These are phyloP conservation scores for Trichoderma sp. DNA, from an alignment of 2,329 filamentous ascomycete species.

Conservation along the genomic window DNA sequence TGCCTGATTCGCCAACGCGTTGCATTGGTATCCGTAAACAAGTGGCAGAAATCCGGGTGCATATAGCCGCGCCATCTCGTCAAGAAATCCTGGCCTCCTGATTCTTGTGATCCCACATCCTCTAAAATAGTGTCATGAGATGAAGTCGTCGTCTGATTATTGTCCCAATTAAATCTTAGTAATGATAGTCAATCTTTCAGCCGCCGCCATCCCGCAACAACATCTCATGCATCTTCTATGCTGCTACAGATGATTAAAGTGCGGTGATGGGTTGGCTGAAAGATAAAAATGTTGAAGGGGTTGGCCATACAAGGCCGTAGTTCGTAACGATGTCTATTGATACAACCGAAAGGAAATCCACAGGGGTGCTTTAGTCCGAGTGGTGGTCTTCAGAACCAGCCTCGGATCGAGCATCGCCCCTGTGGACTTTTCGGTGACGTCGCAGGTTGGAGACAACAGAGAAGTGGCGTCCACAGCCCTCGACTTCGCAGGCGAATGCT, in stretches of 20 bases:
- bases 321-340: constrained; percentile 8
- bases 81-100: constrained; percentile 17
- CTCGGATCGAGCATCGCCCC: constrained; percentile 60
- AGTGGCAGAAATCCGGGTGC: constrained; percentile 33
- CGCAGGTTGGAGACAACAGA: constrained; percentile 95
- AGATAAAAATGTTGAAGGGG: not conserved
- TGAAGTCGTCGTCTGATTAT: constrained; percentile 15
- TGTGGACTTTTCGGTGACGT: constrained; percentile 94
- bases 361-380: constrained; percentile 47
- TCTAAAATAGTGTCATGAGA: constrained; percentile 22
- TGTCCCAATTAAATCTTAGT: constrained; percentile 17
- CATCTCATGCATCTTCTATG: constrained; percentile 20
- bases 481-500: constrained; percentile 94
- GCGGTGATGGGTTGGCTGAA: not conserved
- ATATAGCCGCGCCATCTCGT: constrained; percentile 23
- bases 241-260: constrained; percentile 13
- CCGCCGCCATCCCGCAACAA: not conserved
- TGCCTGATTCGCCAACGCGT: constrained; percentile 23
- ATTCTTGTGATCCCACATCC: constrained; percentile 23
- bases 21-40: constrained; percentile 20
- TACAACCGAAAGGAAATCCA: constrained; percentile 3
- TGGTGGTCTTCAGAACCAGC: constrained; percentile 63
- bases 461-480: constrained; percentile 92
- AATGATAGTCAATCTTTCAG: constrained; percentile 2
- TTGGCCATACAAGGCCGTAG: not conserved